Conservation (phyloP, 176 grass and related monocot species). For the Musa schizocarpa region DNA sequence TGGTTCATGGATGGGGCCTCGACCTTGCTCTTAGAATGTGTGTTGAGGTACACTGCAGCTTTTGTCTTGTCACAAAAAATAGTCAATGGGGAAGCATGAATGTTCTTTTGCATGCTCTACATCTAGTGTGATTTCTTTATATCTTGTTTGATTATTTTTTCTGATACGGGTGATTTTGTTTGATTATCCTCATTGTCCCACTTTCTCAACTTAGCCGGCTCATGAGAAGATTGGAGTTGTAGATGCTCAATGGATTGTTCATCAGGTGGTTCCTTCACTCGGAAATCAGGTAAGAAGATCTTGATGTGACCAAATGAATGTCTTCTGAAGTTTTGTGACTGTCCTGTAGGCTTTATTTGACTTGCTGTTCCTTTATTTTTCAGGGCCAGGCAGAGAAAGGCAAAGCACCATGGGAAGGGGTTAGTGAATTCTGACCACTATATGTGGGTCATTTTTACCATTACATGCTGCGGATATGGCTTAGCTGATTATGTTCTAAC, state of each 20-base stretch:
- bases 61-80: too few relatives aligned
- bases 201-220: slow-evolving; percentile 51
- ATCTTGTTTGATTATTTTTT: slow-evolving; percentile 4
- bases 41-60: slow-evolving; percentile 55
- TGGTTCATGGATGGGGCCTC: slow-evolving; percentile 98
- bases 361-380: not conserved
- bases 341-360: not conserved
- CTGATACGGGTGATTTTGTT: not conserved
- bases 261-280: slow-evolving; percentile 83
- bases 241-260: slow-evolving; percentile 98
- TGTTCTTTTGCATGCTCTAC: too few relatives aligned
- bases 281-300: slow-evolving; percentile 62
- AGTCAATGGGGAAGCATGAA: too few relatives aligned
- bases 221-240: slow-evolving; percentile 99
- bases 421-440: slow-evolving; percentile 24
- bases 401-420: slow-evolving; percentile 90
- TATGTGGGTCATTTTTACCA: not conserved
- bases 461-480: too few relatives aligned
- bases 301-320: not conserved
- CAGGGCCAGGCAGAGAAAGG: slow-evolving; percentile 71
- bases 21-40: slow-evolving; percentile 97
- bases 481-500: not conserved
- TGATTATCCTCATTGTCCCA: not conserved
- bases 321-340: not conserved
- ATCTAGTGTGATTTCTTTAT: too few relatives aligned